Evolutionary conservation across 2,329 filamentous ascomycete genomes (phyloP), one percentile per base, ranked within the genome.

Genomic region (Trichoderma atroviride): DNA sequence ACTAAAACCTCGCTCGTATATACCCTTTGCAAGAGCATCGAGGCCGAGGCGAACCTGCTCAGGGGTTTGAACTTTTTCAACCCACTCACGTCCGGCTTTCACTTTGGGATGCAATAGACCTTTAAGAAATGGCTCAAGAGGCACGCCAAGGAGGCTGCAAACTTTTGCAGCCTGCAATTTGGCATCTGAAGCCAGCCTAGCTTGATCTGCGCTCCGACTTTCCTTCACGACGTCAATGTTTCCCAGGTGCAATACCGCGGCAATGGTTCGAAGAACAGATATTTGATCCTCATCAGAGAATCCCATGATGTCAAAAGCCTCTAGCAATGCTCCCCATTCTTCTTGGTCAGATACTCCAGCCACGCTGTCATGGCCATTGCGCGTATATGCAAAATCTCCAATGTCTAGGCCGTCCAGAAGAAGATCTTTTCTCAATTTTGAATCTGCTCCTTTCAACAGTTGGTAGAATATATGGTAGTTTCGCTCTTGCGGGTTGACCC

Each of bases 401-500:
- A 95, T 90, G 68, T 91, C 90, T 64, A 93, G 83, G 53, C 89
- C 89, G 55, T 90, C 88, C 2, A 99, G 82, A 37, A 96, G 83
- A 69, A 98, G 91, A 14, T 92, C 89, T 65, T 90, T 88, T 74
- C 92, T 94, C 81, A 94, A 87, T 59, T 85, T 83, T 29, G 83
- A 80, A 76, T 93, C 91, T 0, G 94, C 93, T 29, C 96, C 96
- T 74, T 92, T 92, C 4, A 99, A 84, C 19, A 99, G 86, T 80
- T 99, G 96, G 77, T 99, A 99, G 79, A 99, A 99, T 68, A 99
- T 86, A 79, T 99, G 96, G 78, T 99, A 99, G 76, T 96, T 99
- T 66, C 96, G 89, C 82, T 99, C 96, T 69, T 93, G 92, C 0
- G 88, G 78, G 76, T 96, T 97, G 71, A 97, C 88, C 53, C 90